Evolutionary conservation across 73 alveolate genomes (phyloP).

Genomic region (Urostyla sp.): DNA sequence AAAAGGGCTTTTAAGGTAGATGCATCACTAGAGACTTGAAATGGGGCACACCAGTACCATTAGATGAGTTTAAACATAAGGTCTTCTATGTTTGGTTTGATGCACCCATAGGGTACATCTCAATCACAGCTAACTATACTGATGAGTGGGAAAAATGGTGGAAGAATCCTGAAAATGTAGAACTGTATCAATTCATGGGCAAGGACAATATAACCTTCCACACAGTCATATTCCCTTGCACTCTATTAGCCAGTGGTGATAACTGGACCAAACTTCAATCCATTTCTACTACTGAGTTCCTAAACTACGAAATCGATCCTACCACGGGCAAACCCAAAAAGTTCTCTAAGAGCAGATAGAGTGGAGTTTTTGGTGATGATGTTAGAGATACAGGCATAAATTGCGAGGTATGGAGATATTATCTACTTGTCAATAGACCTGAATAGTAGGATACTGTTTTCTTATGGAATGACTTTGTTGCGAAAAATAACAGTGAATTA

Average conservation of each 20-base stretch:
- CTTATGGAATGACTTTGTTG: slow-evolving; percentile 97
- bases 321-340: slow-evolving; percentile 77
- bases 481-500: slow-evolving; percentile 96
- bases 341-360: slow-evolving; percentile 94
- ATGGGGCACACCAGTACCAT: slow-evolving; percentile 99
- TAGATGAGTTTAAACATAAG: slow-evolving; percentile 90
- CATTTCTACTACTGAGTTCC: slow-evolving; percentile 96
- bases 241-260: slow-evolving; percentile 89
- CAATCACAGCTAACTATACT: slow-evolving; percentile 94
- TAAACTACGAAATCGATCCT: slow-evolving; percentile 86
- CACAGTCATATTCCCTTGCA: slow-evolving; percentile 97
- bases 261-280: slow-evolving; percentile 90
- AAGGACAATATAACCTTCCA: slow-evolving; percentile 98
- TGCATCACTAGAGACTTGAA: slow-evolving; percentile 97
- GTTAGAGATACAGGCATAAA: slow-evolving; percentile 95
- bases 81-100: slow-evolving; percentile 99
- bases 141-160: slow-evolving; percentile 98
- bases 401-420: slow-evolving; percentile 97
- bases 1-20: slow-evolving; percentile 95
- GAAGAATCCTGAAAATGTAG: slow-evolving; percentile 96
- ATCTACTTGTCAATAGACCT: slow-evolving; percentile 94
- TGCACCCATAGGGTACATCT: slow-evolving; percentile 98
- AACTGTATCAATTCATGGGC: slow-evolving; percentile 97
- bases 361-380: slow-evolving; percentile 98
- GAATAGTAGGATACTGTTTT: slow-evolving; percentile 95